These are phyloP conservation scores for Miscanthus lutarioriparius DNA, from an alignment of 176 grass and related monocot species.

Conservation along the genomic window DNA sequence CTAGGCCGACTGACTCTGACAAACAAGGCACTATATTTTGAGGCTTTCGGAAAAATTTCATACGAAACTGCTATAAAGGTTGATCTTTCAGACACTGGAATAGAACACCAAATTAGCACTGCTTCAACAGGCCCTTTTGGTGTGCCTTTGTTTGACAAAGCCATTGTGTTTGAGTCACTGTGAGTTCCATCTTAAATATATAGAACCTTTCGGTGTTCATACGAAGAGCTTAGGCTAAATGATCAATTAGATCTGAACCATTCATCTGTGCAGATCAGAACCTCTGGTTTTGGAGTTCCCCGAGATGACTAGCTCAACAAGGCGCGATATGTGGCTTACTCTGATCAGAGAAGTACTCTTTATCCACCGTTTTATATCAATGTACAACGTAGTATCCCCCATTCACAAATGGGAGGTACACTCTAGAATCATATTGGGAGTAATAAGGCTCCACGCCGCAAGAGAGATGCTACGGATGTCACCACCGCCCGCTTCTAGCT, in stretches of 20 bases:
- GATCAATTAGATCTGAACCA: conserved; percentile 13
- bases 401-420: conserved; percentile 68
- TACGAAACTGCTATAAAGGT: conserved; percentile 71
- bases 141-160: conserved; percentile 86
- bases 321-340: conserved; percentile 86
- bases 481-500: conserved; percentile 63
- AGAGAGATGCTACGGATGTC: conserved; percentile 90
- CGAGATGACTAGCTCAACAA: conserved; percentile 86
- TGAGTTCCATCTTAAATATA: conserved; percentile 39
- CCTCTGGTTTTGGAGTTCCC: conserved; percentile 86
- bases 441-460: conserved; percentile 86
- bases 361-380: conserved; percentile 73
- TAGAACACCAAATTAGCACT: conserved; percentile 67
- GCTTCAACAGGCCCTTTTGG: conserved; percentile 92
- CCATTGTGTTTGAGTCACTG: conserved; percentile 73
- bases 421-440: conserved; percentile 69
- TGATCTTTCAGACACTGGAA: conserved; percentile 58
- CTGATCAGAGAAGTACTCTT: conserved; percentile 75
- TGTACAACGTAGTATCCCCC: conserved; percentile 60
- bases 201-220: background rate
- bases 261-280: conserved; percentile 65
- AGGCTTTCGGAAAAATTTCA: conserved; percentile 67
- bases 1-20: conserved; percentile 82
- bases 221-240: background rate
- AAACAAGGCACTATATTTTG: conserved; percentile 87